These are phyloP conservation scores for Phytophthora constricta DNA, from an alignment of 352 stramenopile genomes.

Conservation along the genomic window DNA sequence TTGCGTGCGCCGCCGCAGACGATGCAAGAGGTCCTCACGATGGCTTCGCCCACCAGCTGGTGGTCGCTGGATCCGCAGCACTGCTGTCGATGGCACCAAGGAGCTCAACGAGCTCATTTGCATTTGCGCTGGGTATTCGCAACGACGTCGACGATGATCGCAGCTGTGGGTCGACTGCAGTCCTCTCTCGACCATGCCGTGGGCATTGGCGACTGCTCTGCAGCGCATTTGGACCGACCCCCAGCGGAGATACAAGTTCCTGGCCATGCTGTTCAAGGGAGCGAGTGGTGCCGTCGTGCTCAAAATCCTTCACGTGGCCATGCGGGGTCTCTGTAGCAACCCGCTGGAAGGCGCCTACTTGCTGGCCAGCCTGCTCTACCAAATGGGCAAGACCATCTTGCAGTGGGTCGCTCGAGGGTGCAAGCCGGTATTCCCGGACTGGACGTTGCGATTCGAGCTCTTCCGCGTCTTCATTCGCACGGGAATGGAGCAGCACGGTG, in stretches of 20 bases:
- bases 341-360: constrained; percentile 32
- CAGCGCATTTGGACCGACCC: constrained; percentile 21
- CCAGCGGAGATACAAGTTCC: constrained; percentile 20
- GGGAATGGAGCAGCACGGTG: constrained; percentile 35
- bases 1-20: constrained; percentile 30
- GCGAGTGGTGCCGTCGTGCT: constrained; percentile 18
- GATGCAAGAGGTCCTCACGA: constrained; percentile 25
- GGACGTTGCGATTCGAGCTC: constrained; percentile 53
- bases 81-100: too few species aligned
- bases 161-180: constrained; percentile 16
- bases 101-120: constrained; percentile 22
- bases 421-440: constrained; percentile 42
- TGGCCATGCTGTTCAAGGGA: constrained; percentile 20
- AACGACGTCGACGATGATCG: constrained; percentile 20
- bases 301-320: constrained; percentile 31
- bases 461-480: constrained; percentile 35
- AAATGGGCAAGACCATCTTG: constrained; percentile 25
- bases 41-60: constrained; percentile 34
- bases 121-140: constrained; percentile 14
- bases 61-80: too few species aligned
- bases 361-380: constrained; percentile 26
- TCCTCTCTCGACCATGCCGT: constrained; percentile 14
- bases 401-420: constrained; percentile 33
- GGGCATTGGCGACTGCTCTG: constrained; percentile 18
- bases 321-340: constrained; percentile 34